Percentiles rank a stretch among this genome's conserved stretches.
Evolutionary conservation across 371 early-diverging fungal genomes (phyloP).

Genomic region (Rhizomucor miehei): DNA sequence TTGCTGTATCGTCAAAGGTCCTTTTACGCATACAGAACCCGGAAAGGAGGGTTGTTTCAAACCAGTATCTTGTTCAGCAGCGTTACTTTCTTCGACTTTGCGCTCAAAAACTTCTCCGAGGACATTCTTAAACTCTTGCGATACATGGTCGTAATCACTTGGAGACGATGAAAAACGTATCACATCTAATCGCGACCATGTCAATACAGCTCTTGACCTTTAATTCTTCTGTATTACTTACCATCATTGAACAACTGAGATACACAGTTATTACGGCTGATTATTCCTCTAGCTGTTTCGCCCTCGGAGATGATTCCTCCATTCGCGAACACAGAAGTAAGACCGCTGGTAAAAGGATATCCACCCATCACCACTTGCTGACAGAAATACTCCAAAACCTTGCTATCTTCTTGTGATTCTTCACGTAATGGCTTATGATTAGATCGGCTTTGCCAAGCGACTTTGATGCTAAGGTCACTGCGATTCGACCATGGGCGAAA

Average conservation of each 20-base stretch:
- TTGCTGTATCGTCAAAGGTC: slow-evolving; percentile 48
- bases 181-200: not conserved
- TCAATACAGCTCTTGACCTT: not conserved
- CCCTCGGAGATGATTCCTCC: slow-evolving; percentile 44
- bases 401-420: slow-evolving; percentile 12
- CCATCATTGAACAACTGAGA: slow-evolving; percentile 42
- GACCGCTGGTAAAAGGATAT: slow-evolving; percentile 50
- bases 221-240: slow-evolving; percentile 10
- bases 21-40: slow-evolving; percentile 39
- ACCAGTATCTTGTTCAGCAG: slow-evolving; percentile 21
- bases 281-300: slow-evolving; percentile 44
- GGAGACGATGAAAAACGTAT: slow-evolving; percentile 12
- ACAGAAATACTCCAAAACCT: slow-evolving; percentile 37
- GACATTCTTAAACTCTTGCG: slow-evolving; percentile 43
- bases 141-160: slow-evolving; percentile 15
- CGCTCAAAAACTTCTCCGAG: slow-evolving; percentile 44
- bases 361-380: slow-evolving; percentile 54
- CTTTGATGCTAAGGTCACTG: not conserved
- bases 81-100: slow-evolving; percentile 14
- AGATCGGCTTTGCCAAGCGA: not conserved
- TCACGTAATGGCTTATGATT: not conserved
- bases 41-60: slow-evolving; percentile 20
- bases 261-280: slow-evolving; percentile 44
- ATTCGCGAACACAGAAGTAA: slow-evolving; percentile 30
- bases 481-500: not conserved